phyloP scores from a whole-genome alignment of 176 grass and related monocot species.

The Tillandsia leiboldiana region DNA sequence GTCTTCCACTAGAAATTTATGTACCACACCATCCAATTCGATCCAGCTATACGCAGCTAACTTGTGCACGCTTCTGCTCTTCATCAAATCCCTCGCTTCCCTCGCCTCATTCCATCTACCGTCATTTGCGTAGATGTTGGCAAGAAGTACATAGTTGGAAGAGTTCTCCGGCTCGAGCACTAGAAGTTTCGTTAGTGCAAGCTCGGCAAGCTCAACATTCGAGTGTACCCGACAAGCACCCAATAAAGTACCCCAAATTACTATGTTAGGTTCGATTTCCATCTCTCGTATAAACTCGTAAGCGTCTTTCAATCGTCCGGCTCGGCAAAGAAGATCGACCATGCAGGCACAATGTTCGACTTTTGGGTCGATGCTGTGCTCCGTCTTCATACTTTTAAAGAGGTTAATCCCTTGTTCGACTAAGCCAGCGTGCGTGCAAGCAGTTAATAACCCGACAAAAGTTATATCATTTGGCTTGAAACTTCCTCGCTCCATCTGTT shows the following conservation, averaged over 20 bases:
- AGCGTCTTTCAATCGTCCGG: constrained; percentile 44
- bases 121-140: constrained; percentile 61
- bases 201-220: constrained; percentile 49
- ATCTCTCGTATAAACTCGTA: constrained; percentile 70
- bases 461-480: constrained; percentile 60
- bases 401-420: constrained; percentile 46
- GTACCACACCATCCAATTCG: constrained; percentile 50
- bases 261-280: constrained; percentile 51
- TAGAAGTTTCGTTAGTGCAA: constrained; percentile 38
- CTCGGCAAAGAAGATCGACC: constrained; percentile 70
- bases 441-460: constrained; percentile 51
- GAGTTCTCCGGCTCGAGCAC: constrained; percentile 51
- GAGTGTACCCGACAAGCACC: constrained; percentile 55
- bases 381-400: constrained; percentile 43
- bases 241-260: constrained; percentile 69
- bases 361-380: constrained; percentile 38
- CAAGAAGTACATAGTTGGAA: constrained; percentile 58
- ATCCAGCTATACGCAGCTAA: constrained; percentile 81
- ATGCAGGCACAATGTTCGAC: constrained; percentile 80
- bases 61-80: constrained; percentile 68
- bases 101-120: constrained; percentile 53
- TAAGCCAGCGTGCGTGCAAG: constrained; percentile 69
- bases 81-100: constrained; percentile 58
- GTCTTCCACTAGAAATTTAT: constrained; percentile 76
- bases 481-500: constrained; percentile 33